Conservation (phyloP, 1,139 yeast genomes). For the Yamadazyma taylorii region DNA sequence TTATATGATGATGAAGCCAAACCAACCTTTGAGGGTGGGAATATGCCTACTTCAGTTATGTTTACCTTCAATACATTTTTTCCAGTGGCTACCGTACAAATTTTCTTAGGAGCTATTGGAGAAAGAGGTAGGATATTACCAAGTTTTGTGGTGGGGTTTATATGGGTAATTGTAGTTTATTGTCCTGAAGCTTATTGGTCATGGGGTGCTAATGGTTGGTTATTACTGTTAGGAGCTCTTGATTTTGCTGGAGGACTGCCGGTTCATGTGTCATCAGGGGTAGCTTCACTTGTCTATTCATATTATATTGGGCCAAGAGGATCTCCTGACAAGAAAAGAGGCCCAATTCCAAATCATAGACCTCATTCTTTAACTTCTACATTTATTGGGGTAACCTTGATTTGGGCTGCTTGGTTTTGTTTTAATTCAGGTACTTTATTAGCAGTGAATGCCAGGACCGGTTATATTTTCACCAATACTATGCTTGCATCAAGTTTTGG, state of each 20-base stretch:
- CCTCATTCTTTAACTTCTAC: constrained; percentile 87
- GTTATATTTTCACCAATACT: constrained; percentile 90
- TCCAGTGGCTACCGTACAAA: constrained; percentile 80
- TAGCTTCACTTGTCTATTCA: constrained; percentile 91
- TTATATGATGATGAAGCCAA: constrained; percentile 54
- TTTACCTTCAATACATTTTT: constrained; percentile 89
- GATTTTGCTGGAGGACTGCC: constrained; percentile 99
- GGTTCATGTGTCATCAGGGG: constrained; percentile 92
- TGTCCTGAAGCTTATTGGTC: constrained; percentile 96
- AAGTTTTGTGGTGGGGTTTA: constrained; percentile 84
- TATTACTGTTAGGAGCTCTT: constrained; percentile 72
- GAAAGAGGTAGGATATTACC: constrained; percentile 95
- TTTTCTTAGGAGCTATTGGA: constrained; percentile 93
- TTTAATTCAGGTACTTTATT: constrained; percentile 98
- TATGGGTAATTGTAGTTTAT: constrained; percentile 92
- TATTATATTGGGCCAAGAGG: constrained; percentile 87
- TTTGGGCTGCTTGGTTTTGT: constrained; percentile 98
- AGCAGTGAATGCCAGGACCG: constrained; percentile 83
- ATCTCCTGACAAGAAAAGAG: constrained; percentile 61
- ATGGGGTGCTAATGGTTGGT: constrained; percentile 94
- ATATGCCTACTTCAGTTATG: constrained; percentile 59
- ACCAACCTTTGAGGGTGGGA: constrained; percentile 54
- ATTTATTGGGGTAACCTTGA: constrained; percentile 85
- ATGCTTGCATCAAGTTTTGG: constrained; percentile 94
- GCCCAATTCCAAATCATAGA: constrained; percentile 76